These are phyloP conservation scores for Cryptosporidium sp. DNA, from an alignment of 169 alveolate genomes.

Conservation along the genomic window DNA sequence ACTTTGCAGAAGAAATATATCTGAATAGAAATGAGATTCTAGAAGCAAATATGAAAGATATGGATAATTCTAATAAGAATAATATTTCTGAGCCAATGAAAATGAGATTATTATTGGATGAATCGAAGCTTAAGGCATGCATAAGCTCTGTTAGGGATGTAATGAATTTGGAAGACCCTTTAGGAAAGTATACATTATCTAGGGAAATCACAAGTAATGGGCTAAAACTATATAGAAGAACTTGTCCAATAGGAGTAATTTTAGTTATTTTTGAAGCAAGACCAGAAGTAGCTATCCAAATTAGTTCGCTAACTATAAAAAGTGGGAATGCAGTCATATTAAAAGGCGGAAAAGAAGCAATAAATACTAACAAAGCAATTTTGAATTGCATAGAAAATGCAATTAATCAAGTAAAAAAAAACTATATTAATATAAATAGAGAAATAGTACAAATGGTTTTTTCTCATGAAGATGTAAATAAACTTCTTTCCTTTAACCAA, in stretches of 20 bases:
- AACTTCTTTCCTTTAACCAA: constrained; percentile 78
- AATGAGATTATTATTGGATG: constrained; percentile 44
- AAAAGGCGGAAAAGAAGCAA: constrained; percentile 78
- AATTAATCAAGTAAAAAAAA: constrained; percentile 8
- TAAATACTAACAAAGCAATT: constrained; percentile 29
- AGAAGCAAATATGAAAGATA: constrained; percentile 50
- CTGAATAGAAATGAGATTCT: constrained; percentile 21
- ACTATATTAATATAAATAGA: constrained; percentile 17
- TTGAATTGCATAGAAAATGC: constrained; percentile 41
- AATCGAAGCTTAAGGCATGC: constrained; percentile 28
- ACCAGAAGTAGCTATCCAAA: constrained; percentile 83
- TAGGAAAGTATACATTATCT: constrained; percentile 65
- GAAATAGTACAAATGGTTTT: constrained; percentile 78
- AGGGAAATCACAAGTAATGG: constrained; percentile 78
- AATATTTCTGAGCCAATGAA: constrained; percentile 29
- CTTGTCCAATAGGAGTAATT: constrained; percentile 82
- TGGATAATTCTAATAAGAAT: constrained; percentile 44
- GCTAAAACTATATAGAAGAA: constrained; percentile 77
- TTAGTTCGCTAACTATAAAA: constrained; percentile 80
- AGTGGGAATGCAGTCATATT: constrained; percentile 80
- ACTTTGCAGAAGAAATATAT: constrained; percentile 31
- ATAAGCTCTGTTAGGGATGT: constrained; percentile 45
- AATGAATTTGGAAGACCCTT: constrained; percentile 67
- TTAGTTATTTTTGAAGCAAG: constrained; percentile 82
- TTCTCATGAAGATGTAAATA: constrained; percentile 79